These are phyloP conservation scores for Magnusiomyces fungicola DNA, from an alignment of 1,139 yeast species.

Conservation along the genomic window DNA sequence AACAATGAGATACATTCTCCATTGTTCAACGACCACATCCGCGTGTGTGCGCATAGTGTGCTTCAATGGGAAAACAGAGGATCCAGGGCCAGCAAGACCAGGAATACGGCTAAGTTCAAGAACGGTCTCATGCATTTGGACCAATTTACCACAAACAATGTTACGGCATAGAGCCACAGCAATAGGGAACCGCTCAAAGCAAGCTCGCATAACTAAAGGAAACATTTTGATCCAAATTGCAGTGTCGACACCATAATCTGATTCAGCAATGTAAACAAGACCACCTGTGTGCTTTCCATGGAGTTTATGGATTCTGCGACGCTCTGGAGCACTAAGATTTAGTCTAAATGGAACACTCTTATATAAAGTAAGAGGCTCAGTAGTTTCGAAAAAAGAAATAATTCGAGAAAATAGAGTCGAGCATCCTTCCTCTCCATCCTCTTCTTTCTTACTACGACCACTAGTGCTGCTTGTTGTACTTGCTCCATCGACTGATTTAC, in stretches of 20 bases:
- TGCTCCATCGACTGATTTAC: constrained; percentile 4
- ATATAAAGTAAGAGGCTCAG: constrained; percentile 61
- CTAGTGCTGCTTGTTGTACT: constrained; percentile 49
- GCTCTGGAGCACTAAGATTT: constrained; percentile 76
- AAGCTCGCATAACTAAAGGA: constrained; percentile 63
- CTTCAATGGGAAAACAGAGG: constrained; percentile 21
- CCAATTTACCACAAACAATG: constrained; percentile 82
- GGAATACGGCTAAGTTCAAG: constrained; percentile 51
- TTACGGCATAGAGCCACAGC: constrained; percentile 92
- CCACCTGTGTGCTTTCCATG: constrained; percentile 55
- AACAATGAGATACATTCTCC: constrained; percentile 82
- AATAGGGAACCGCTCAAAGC: constrained; percentile 81
- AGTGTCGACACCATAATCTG: constrained; percentile 90
- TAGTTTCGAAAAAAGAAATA: constrained; percentile 65
- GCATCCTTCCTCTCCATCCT: constrained; percentile 30
- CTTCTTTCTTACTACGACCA: background rate
- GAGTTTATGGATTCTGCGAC: constrained; percentile 59
- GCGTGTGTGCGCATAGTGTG: constrained; percentile 45
- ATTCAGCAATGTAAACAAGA: constrained; percentile 69
- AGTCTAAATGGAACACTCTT: constrained; percentile 41
- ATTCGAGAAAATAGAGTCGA: constrained; percentile 56
- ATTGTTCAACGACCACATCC: constrained; percentile 72
- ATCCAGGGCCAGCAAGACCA: constrained; percentile 18
- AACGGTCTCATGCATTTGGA: constrained; percentile 80
- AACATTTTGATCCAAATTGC: constrained; percentile 90